Conservation (phyloP, 1,139 yeast species). For the Taphrina sp. region DNA sequence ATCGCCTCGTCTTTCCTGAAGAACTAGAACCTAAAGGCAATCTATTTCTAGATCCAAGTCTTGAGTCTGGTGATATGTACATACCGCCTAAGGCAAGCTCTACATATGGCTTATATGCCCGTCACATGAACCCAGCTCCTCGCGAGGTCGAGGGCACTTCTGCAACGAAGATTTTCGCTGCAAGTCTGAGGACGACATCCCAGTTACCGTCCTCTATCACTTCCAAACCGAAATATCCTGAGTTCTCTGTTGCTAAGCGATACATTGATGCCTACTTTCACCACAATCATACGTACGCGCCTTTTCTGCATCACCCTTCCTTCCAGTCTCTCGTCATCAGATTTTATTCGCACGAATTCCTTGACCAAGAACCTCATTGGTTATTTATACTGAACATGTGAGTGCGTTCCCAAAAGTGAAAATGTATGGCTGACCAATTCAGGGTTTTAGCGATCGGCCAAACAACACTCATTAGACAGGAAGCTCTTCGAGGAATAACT, state of each 20-base stretch:
- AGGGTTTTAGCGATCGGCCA: constrained; percentile 29
- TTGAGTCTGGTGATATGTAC: constrained; percentile 19
- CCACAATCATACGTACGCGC: constrained; percentile 29
- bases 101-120: constrained; percentile 20
- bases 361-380: constrained; percentile 25
- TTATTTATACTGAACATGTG: constrained; percentile 20
- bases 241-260: constrained; percentile 15
- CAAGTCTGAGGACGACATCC: constrained; percentile 12
- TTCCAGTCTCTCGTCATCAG: constrained; percentile 18
- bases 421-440: not conserved
- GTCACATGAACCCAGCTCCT: not conserved
- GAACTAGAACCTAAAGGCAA: constrained; percentile 30
- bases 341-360: constrained; percentile 12
- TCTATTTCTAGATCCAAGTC: constrained; percentile 17
- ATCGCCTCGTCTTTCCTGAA: constrained; percentile 18
- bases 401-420: not conserved
- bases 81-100: constrained; percentile 17
- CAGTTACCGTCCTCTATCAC: not conserved
- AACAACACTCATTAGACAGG: constrained; percentile 21
- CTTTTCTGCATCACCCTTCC: constrained; percentile 22
- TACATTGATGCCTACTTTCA: constrained; percentile 16
- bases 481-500: constrained; percentile 14
- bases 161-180: constrained; percentile 16
- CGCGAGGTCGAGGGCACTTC: not conserved
- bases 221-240: constrained; percentile 13